Conservation (phyloP, 2,329 filamentous ascomycete species). For the Verticillium longisporum region DNA sequence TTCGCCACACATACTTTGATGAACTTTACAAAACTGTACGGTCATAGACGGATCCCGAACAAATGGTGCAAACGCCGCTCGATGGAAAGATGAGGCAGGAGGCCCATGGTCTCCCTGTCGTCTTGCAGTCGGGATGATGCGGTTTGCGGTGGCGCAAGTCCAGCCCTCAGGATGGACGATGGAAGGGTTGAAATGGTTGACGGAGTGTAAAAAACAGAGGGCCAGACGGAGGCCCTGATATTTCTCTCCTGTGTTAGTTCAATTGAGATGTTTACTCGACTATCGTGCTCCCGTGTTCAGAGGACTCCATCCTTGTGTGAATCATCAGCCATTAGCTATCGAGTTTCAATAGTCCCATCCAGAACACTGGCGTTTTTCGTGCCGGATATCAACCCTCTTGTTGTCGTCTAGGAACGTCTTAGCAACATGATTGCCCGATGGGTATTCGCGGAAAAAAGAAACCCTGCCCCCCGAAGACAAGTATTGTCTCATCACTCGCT, state of each 20-base stretch:
- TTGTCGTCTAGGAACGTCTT: too few species aligned
- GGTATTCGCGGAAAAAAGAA: too few species aligned
- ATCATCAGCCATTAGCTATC: too few species aligned
- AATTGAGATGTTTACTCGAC: neutral
- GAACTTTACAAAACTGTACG: conserved; percentile 10
- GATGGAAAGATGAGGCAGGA: neutral
- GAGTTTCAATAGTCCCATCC: too few species aligned
- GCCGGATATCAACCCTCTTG: too few species aligned
- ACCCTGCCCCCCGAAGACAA: too few species aligned
- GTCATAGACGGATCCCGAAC: neutral
- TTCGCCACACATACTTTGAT: conserved; percentile 5
- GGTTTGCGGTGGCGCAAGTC: neutral
- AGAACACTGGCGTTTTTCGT: too few species aligned
- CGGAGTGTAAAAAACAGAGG: neutral
- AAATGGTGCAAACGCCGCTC: conserved; percentile 3
- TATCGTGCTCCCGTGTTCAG: neutral
- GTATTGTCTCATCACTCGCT: too few species aligned
- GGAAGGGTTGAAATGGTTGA: neutral
- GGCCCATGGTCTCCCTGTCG: neutral
- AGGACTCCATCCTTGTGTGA: too few species aligned
- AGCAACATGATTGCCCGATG: too few species aligned
- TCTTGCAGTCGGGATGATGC: neutral
- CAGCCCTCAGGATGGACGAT: neutral
- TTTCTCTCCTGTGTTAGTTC: neutral
- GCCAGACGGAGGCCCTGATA: neutral